Evolutionary conservation across 2,329 filamentous ascomycete species (phyloP).

Genomic region (Zymoseptoria brevis): DNA sequence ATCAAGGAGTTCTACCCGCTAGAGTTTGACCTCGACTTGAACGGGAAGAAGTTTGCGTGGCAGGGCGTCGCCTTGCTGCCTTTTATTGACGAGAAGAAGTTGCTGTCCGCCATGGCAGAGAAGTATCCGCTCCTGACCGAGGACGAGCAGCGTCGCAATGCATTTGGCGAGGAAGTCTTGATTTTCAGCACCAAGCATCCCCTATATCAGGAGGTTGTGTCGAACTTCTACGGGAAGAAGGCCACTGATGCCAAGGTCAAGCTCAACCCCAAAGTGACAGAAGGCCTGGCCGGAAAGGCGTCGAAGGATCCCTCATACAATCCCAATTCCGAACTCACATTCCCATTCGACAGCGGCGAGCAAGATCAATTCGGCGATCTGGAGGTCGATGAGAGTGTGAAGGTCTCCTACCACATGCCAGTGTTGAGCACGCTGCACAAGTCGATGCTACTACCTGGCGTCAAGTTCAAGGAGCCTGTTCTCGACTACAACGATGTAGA

Average conservation of each 20-base stretch:
- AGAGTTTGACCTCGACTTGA: slow-evolving; percentile 86
- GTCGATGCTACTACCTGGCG: slow-evolving; percentile 84
- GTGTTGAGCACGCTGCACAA: slow-evolving; percentile 67
- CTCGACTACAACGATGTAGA: slow-evolving; percentile 72
- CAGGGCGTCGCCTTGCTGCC: slow-evolving; percentile 88
- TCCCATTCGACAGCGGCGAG: slow-evolving; percentile 33
- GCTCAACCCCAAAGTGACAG: slow-evolving; percentile 66
- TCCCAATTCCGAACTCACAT: slow-evolving; percentile 61
- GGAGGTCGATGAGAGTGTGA: slow-evolving; percentile 79
- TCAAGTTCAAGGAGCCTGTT: slow-evolving; percentile 62
- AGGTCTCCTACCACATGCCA: slow-evolving; percentile 82
- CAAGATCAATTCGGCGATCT: slow-evolving; percentile 58
- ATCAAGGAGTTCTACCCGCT: slow-evolving; percentile 98
- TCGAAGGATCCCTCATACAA: slow-evolving; percentile 78
- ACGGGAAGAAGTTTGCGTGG: slow-evolving; percentile 98
- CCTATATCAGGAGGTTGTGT: slow-evolving; percentile 76
- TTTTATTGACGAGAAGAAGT: slow-evolving; percentile 86
- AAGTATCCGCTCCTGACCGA: slow-evolving; percentile 72
- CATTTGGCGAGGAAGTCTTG: slow-evolving; percentile 69
- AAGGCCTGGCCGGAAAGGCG: slow-evolving; percentile 70
- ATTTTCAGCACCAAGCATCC: slow-evolving; percentile 77
- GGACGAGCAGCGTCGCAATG: slow-evolving; percentile 72
- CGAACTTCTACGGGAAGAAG: slow-evolving; percentile 88
- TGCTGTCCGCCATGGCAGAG: slow-evolving; percentile 72
- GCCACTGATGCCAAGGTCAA: slow-evolving; percentile 58